Conservation (phyloP, 768 basidiomycete genomes). For the Trichaptum fuscoviolaceum region DNA sequence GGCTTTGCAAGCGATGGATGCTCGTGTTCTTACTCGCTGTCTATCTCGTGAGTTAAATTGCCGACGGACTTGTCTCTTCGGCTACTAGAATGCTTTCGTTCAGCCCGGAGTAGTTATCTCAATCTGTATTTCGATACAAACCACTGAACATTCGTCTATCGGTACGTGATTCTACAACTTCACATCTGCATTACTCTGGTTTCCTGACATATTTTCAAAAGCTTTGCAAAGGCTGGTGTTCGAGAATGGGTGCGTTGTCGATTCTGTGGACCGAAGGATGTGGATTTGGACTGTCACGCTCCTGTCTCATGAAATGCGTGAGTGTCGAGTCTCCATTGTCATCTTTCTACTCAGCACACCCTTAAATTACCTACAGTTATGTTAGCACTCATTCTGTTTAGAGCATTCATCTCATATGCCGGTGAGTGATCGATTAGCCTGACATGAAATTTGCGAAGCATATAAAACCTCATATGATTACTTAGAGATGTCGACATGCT, state of each 20-base stretch:
- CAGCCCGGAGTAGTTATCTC: not conserved
- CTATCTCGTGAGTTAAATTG: not conserved
- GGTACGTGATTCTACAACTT: not conserved
- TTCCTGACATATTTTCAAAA: not conserved
- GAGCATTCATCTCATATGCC: not conserved
- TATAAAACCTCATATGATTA: not conserved
- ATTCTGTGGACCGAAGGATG: not conserved
- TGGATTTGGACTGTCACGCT: not conserved
- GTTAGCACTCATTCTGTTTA: not conserved
- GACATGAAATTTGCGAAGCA: not conserved
- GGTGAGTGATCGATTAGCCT: not conserved
- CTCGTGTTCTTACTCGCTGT: not conserved
- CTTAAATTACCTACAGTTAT: not conserved
- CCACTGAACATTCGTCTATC: not conserved
- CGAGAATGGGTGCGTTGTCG: not conserved
- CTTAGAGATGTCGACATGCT: not conserved
- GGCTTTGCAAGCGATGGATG: not conserved
- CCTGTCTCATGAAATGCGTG: not conserved
- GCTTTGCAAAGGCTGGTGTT: not conserved
- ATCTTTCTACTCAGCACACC: not conserved
- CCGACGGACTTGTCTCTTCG: not conserved
- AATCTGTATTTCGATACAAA: not conserved
- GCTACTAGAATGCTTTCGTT: not conserved
- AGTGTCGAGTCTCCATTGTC: not conserved
- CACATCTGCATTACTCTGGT: not conserved